Evolutionary conservation across 225 moss, liverwort and hornwort genomes (phyloP).

Genomic region (Polytrichum formosum): DNA sequence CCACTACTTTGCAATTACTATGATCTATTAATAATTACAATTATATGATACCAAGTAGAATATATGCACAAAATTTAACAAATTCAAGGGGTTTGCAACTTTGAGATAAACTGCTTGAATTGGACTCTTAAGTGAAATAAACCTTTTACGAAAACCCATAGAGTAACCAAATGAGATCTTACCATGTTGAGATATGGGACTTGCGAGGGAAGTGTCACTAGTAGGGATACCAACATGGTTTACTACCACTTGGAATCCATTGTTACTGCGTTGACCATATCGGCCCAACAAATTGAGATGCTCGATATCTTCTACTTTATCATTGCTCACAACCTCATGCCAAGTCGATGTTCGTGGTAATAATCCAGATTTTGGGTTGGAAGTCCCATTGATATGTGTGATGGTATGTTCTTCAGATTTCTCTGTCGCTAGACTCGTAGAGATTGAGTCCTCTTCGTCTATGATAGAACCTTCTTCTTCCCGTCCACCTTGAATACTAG

Average conservation of each 20-base stretch:
- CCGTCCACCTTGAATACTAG: background rate
- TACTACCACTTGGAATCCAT: slow-evolving; percentile 50
- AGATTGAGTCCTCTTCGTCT: background rate
- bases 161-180: no score
- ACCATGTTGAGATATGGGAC: no score
- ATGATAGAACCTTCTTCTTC: slow-evolving; percentile 21
- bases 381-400: background rate
- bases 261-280: slow-evolving; percentile 26
- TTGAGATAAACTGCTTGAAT: no score
- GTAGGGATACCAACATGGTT: background rate
- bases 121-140: no score
- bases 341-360: slow-evolving; percentile 19
- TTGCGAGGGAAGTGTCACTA: no score
- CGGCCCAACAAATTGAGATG: slow-evolving; percentile 3
- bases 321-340: slow-evolving; percentile 40
- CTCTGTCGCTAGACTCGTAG: background rate
- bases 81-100: no score
- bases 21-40: no score
- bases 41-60: no score
- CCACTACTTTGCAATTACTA: no score
- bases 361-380: slow-evolving; percentile 3
- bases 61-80: no score
- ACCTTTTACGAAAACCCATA: no score
- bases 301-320: slow-evolving; percentile 29
- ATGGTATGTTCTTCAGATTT: background rate